A percentile compares a stretch with the other conserved stretches of the same genome.
Evolutionary conservation across 2,329 filamentous ascomycete genomes (phyloP).

Genomic region (Ceratocystis smalleyi): DNA sequence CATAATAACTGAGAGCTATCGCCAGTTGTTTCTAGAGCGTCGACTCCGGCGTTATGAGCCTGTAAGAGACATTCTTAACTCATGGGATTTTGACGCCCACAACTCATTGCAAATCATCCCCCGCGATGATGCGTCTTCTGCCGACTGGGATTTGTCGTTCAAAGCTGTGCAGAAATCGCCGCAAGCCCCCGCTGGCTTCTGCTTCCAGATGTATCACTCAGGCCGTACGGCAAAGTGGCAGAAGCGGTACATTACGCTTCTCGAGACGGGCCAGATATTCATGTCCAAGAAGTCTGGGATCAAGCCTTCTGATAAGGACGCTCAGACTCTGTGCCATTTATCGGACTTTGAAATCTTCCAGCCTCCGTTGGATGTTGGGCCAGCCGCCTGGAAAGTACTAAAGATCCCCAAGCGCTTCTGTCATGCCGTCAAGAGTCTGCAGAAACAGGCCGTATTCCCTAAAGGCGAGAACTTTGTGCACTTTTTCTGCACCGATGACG

Average conservation of each 20-base stretch:
- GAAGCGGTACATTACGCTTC: slow-evolving; percentile 64
- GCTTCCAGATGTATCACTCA: slow-evolving; percentile 63
- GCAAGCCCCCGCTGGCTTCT: slow-evolving; percentile 49
- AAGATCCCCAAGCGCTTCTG: slow-evolving; percentile 75
- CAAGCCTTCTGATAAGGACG: slow-evolving; percentile 47
- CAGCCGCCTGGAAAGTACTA: slow-evolving; percentile 41
- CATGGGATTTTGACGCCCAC: slow-evolving; percentile 71
- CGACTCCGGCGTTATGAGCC: slow-evolving; percentile 74
- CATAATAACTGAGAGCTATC: slow-evolving; percentile 64
- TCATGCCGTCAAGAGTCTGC: slow-evolving; percentile 81
- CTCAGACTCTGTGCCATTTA: slow-evolving; percentile 60
- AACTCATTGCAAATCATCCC: slow-evolving; percentile 54
- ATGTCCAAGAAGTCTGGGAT: slow-evolving; percentile 55
- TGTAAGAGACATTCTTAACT: slow-evolving; percentile 77
- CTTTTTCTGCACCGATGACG: slow-evolving; percentile 73
- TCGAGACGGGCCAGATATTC: slow-evolving; percentile 55
- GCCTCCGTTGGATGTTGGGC: slow-evolving; percentile 35
- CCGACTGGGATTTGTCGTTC: slow-evolving; percentile 47
- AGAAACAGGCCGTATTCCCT: slow-evolving; percentile 71
- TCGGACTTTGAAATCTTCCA: slow-evolving; percentile 87
- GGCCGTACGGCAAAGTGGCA: slow-evolving; percentile 75
- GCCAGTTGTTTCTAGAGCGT: slow-evolving; percentile 61
- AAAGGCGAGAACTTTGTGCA: slow-evolving; percentile 78
- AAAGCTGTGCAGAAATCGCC: slow-evolving; percentile 41
- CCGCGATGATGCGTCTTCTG: slow-evolving; percentile 39